Conservation (phyloP, 371 early-diverging fungal species). For the Rhizopus arrhizus region DNA sequence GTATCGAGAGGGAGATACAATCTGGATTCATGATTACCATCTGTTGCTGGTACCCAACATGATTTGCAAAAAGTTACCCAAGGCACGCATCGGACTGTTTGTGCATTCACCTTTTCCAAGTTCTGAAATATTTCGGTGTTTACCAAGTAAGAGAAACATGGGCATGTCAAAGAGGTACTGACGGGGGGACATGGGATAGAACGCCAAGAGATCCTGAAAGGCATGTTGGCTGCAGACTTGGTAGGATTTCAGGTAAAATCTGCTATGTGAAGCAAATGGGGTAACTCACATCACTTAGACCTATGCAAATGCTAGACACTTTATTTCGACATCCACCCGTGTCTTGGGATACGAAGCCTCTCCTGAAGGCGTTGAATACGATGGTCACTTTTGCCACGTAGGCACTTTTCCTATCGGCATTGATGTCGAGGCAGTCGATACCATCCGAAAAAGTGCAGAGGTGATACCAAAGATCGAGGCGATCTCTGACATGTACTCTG, state of each 20-base stretch:
- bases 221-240: slow-evolving; percentile 88
- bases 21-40: slow-evolving; percentile 99
- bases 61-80: slow-evolving; percentile 78
- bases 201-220: slow-evolving; percentile 88
- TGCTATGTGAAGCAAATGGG: no score
- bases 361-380: slow-evolving; percentile 78
- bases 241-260: slow-evolving; percentile 85
- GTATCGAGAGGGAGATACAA: slow-evolving; percentile 83
- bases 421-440: slow-evolving; percentile 67
- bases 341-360: slow-evolving; percentile 88
- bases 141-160: slow-evolving; percentile 67
- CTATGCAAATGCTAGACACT: slow-evolving; percentile 95
- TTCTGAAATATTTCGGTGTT: slow-evolving; percentile 91
- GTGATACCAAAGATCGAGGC: slow-evolving; percentile 75
- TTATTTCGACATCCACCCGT: slow-evolving; percentile 90
- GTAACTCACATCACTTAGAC: slow-evolving; percentile 54
- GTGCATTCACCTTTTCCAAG: slow-evolving; percentile 97
- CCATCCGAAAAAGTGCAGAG: slow-evolving; percentile 34
- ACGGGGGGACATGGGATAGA: slow-evolving; percentile 81
- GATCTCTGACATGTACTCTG: slow-evolving; percentile 83
- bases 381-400: slow-evolving; percentile 78
- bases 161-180: not conserved
- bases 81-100: slow-evolving; percentile 93
- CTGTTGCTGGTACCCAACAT: slow-evolving; percentile 88
- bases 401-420: slow-evolving; percentile 98